phyloP scores from a whole-genome alignment of 768 basidiomycete genomes.

The Daedalea quercina region DNA sequence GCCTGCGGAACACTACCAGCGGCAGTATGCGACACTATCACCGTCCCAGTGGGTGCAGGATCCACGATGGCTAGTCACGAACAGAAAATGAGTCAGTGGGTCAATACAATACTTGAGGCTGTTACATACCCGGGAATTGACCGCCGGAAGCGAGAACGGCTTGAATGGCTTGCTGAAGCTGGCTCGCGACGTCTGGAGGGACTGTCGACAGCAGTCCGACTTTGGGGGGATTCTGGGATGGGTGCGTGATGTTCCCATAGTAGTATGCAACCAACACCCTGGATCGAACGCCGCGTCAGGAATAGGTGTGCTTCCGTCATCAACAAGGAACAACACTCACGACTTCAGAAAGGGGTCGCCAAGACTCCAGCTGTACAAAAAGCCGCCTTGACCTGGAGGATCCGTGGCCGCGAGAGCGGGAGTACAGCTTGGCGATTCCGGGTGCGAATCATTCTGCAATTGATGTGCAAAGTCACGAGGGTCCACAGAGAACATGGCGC shows the following conservation, averaged over 20 bases:
- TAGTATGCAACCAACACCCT: slow-evolving; percentile 65
- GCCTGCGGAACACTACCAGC: slow-evolving; percentile 18
- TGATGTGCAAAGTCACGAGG: slow-evolving; percentile 62
- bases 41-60: slow-evolving; percentile 32
- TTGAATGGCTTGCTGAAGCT: slow-evolving; percentile 29
- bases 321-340: slow-evolving; percentile 31
- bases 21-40: slow-evolving; percentile 10
- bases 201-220: slow-evolving; percentile 72
- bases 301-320: not conserved
- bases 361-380: slow-evolving; percentile 71
- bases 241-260: slow-evolving; percentile 65
- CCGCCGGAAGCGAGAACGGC: slow-evolving; percentile 23
- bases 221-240: slow-evolving; percentile 59
- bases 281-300: slow-evolving; percentile 1
- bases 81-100: too few relatives aligned
- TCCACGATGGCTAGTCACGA: slow-evolving; percentile 30
- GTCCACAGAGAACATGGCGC: slow-evolving; percentile 64
- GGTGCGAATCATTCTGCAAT: slow-evolving; percentile 18
- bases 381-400: slow-evolving; percentile 45
- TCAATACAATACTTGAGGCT: too few relatives aligned
- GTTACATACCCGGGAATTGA: slow-evolving; percentile 24
- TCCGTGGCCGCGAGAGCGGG: slow-evolving; percentile 59
- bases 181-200: slow-evolving; percentile 42
- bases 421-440: slow-evolving; percentile 29
- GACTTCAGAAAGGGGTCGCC: slow-evolving; percentile 73